phyloP scores from a whole-genome alignment of 164 flowering plant genomes.

The Vitis rupestris region DNA sequence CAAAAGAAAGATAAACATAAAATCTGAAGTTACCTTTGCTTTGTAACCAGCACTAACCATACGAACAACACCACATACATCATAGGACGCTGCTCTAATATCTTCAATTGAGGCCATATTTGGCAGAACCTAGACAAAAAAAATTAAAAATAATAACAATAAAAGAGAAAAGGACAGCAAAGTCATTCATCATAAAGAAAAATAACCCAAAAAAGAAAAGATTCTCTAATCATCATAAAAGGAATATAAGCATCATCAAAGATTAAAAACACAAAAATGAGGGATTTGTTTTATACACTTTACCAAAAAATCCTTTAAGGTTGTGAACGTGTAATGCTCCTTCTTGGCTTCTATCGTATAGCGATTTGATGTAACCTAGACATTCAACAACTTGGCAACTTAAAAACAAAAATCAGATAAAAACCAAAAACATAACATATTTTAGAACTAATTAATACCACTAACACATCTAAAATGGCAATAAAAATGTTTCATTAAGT shows the following conservation, averaged over 20 bases:
- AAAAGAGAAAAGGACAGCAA: conserved; percentile 1
- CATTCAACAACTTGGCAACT: conserved; percentile 2
- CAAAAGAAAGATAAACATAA: background rate
- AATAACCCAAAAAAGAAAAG: too few relatives aligned
- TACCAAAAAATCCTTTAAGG: conserved; percentile 78
- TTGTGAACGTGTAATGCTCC: conserved; percentile 82
- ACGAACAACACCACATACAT: conserved; percentile 79
- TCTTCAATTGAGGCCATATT: conserved; percentile 91
- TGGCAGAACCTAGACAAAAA: conserved; percentile 68
- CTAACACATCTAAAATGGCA: too few relatives aligned
- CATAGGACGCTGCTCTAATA: conserved; percentile 73
- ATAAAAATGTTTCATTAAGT: too few relatives aligned
- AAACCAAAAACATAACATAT: background rate
- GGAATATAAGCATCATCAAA: background rate
- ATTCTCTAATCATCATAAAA: background rate
- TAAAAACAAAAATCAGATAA: background rate
- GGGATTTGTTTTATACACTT: conserved; percentile 1
- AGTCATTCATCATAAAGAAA: background rate
- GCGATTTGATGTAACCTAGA: conserved; percentile 80
- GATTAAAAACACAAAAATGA: background rate
- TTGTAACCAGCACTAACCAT: conserved; percentile 49
- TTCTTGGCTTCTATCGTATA: conserved; percentile 77
- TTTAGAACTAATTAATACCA: too few relatives aligned
- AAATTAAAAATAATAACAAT: background rate
- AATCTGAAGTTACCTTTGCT: conserved; percentile 62